These are phyloP conservation scores for Pyropia yezoensis DNA, from an alignment of 23 red algal genomes.

Conservation along the genomic window DNA sequence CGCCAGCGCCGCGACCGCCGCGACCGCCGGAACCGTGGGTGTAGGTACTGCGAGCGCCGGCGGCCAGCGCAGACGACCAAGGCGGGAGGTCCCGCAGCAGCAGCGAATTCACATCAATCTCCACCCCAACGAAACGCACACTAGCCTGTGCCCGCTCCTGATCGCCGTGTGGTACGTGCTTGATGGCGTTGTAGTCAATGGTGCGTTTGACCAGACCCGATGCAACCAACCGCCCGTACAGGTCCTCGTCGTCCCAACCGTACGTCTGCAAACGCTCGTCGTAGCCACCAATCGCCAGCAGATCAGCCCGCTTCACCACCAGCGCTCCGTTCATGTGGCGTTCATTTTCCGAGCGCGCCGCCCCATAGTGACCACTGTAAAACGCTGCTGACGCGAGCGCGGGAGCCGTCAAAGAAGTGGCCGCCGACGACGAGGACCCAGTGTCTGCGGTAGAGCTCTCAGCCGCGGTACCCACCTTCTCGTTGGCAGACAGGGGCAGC, in stretches of 20 bases:
- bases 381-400: neutral
- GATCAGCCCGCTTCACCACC: neutral
- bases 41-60: neutral
- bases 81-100: neutral
- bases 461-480: no score
- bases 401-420: no score
- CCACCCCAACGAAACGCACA: neutral
- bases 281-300: conserved; percentile 11
- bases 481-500: no score
- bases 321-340: conserved; percentile 6
- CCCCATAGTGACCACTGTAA: neutral
- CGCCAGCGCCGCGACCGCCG: neutral
- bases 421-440: neutral
- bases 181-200: neutral
- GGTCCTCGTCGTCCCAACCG: conserved; percentile 26
- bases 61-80: neutral
- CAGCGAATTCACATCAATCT: neutral
- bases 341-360: neutral
- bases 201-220: neutral
- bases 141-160: neutral
- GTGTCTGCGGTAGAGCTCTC: no score
- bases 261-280: conserved; percentile 33
- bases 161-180: conserved; percentile 5
- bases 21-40: no score
- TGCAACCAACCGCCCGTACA: conserved; percentile 4